Base-by-base conservation (phyloP, 2,329 filamentous ascomycete genomes). In the Elsinoe fawcettii region DNA sequence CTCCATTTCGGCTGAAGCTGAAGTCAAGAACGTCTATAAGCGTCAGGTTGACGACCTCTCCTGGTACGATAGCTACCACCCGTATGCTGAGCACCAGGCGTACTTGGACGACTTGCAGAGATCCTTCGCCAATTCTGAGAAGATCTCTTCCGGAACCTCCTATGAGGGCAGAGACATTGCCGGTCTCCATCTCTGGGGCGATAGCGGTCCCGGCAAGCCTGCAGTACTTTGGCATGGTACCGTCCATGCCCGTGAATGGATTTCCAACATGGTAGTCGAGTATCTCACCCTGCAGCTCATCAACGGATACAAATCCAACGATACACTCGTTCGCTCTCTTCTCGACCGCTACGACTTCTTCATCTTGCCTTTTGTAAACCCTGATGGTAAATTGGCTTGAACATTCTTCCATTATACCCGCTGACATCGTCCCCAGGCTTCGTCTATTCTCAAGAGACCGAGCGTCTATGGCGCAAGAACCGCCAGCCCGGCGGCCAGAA, bases 301-400 rank as follows among this genome's bases (percentile, higher is more conserved):
- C 16, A 70, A 70, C 34, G 73, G 74, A 51, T 80, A 80, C 63
- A 65, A 64, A 30, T 67, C 67, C 16, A 62, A 59, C 16, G 62
- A 69, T n/a, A 62, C 69, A 1, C 66, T 69, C 3, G 68, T 77
- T 37, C 73, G 67, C 37, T 65, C 68, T 1, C 75, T 80, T 55
- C 74, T 86, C 22, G 76, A 85, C 67, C 80, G 75, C 57, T 85
- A 83, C 65, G 85, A 87, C 69, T 84, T 84, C 62, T 85, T 84
- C 67, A 77, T 87, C 62, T 75, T 85, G 60, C 82, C 82, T 2
- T 70, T 84, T 22, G 80, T 82, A 14, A 85, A 85, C 64, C 80
- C 81, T 23, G 49, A 53, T 23, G 49, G 49, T 53, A 36, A 14
- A 4, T 34, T 4, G n/a, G n/a, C 23, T 30, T 9, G 9, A 0